Evolutionary conservation across 2,329 filamentous ascomycete genomes (phyloP), one percentile per base, ranked within the genome.

Genomic region (Paraphoma sp.): DNA sequence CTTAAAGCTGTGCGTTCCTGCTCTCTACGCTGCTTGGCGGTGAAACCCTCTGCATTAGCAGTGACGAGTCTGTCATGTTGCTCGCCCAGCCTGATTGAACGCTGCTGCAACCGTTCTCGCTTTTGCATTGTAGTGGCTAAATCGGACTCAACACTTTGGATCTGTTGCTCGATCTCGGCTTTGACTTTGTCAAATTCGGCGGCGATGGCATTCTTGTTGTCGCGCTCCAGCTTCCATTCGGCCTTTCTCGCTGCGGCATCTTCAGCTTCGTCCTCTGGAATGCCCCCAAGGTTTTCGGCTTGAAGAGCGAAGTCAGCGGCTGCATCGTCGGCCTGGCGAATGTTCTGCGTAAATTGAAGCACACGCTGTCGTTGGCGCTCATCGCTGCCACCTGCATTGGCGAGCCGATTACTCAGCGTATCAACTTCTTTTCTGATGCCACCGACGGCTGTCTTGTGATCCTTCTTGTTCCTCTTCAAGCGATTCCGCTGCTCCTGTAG

Each of bases 351-450:
- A 71, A 91, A 88, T 74, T 93, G 91, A 59, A 88, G 84, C 45
- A 91, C 86, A 74, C 92, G 90, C 71, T 92, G 89, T 63, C 86
- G 84, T 66, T 89, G 84, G 71, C 90, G 89, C 69, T 93, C 91
- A 74, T 94, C 91, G 64, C 87, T 88, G 56, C 88, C 88, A 59
- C 89, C 89, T 36, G 89, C 78, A 48, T 79, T 89, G 54, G 87
- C 83, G 45, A 92, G 85, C 62, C 88, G 87, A 56, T 83, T 83
- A 57, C 85, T 84, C 38, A 91, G 82, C 48, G 84, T 84, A 67
- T 93, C 90, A 60, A 91, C 89, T 67, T 94, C 91, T 74, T 89
- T 91, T 69, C 85, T 88, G 65, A 91, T 78, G 17, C 84, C 79
- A 63, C 89, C 88, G 60, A 89, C 81, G 62, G 87, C 86, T 48